Percentiles rank a stretch among this genome's conserved stretches.
Conservation (phyloP, 305 asterid species). For the Andrographis paniculata region DNA sequence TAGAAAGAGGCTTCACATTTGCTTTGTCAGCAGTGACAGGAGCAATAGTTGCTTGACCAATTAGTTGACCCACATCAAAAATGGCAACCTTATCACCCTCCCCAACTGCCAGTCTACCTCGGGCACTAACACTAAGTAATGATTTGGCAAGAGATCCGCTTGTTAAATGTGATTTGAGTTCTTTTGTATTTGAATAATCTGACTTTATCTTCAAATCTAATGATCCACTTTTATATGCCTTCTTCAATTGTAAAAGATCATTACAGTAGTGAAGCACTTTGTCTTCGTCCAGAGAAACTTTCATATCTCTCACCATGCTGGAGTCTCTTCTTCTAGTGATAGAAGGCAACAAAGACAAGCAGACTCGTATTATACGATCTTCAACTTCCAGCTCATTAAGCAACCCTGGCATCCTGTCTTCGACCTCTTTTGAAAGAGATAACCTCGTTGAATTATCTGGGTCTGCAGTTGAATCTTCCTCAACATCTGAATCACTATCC, state of each 20-base stretch:
- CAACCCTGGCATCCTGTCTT: slow-evolving; percentile 61
- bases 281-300: slow-evolving; percentile 54
- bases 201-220: slow-evolving; percentile 95
- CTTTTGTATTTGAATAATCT: slow-evolving; percentile 94
- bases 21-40: slow-evolving; percentile 99
- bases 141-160: slow-evolving; percentile 97
- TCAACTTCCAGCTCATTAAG: slow-evolving; percentile 76
- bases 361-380: slow-evolving; percentile 60
- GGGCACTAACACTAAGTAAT: slow-evolving; percentile 73
- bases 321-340: slow-evolving; percentile 65
- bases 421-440: slow-evolving; percentile 73
- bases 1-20: slow-evolving; percentile 97
- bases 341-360: slow-evolving; percentile 72
- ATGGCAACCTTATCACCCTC: slow-evolving; percentile 99
- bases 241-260: slow-evolving; percentile 89
- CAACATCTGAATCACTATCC: slow-evolving; percentile 91
- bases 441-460: slow-evolving; percentile 56
- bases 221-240: slow-evolving; percentile 97
- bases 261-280: slow-evolving; percentile 56
- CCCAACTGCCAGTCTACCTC: slow-evolving; percentile 98
- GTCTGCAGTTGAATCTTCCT: slow-evolving; percentile 64
- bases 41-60: slow-evolving; percentile 91
- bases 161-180: slow-evolving; percentile 85
- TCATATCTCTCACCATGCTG: slow-evolving; percentile 52
- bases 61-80: slow-evolving; percentile 96